phyloP scores from a whole-genome alignment of 2,329 filamentous ascomycete species.

The Albifimbria verrucaria region DNA sequence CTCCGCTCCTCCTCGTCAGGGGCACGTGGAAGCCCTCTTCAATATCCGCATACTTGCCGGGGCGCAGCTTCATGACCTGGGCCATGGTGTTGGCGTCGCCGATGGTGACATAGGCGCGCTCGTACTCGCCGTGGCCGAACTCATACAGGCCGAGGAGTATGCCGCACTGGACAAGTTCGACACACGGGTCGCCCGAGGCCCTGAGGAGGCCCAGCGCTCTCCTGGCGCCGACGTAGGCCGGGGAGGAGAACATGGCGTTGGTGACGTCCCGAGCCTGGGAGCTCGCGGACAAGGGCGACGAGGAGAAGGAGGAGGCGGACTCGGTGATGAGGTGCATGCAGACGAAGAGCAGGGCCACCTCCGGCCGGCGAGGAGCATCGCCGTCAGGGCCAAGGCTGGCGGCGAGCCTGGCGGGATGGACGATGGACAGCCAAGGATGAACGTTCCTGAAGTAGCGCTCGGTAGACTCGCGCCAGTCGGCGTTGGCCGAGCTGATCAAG shows the following conservation, averaged over 20 bases:
- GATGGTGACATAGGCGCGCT: slow-evolving; percentile 39
- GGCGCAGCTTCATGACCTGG: slow-evolving; percentile 30
- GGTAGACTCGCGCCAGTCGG: slow-evolving; percentile 34
- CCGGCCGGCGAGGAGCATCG: slow-evolving; percentile 18
- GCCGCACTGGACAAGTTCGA: slow-evolving; percentile 39
- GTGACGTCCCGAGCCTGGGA: slow-evolving; percentile 22
- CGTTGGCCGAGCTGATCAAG: slow-evolving; percentile 28
- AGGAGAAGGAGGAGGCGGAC: neutral
- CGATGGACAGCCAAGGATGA: slow-evolving; percentile 38
- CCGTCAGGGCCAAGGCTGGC: slow-evolving; percentile 22
- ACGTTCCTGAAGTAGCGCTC: slow-evolving; percentile 37
- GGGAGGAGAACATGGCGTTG: slow-evolving; percentile 33
- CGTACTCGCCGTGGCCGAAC: slow-evolving; percentile 40
- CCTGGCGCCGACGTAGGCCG: slow-evolving; percentile 35
- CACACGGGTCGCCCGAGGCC: slow-evolving; percentile 28
- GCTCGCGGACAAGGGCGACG: slow-evolving; percentile 8
- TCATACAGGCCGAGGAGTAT: slow-evolving; percentile 40
- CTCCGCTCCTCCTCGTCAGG: slow-evolving; percentile 36
- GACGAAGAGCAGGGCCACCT: slow-evolving; percentile 36
- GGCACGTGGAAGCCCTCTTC: slow-evolving; percentile 22
- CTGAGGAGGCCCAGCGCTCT: slow-evolving; percentile 33
- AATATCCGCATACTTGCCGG: slow-evolving; percentile 31
- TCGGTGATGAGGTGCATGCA: slow-evolving; percentile 40
- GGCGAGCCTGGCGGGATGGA: slow-evolving; percentile 37
- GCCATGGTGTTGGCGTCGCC: slow-evolving; percentile 37